Percentiles rank a stretch among this genome's conserved stretches.
Conservation (phyloP, 345 rosid genomes). For the Ailanthus altissimus region DNA sequence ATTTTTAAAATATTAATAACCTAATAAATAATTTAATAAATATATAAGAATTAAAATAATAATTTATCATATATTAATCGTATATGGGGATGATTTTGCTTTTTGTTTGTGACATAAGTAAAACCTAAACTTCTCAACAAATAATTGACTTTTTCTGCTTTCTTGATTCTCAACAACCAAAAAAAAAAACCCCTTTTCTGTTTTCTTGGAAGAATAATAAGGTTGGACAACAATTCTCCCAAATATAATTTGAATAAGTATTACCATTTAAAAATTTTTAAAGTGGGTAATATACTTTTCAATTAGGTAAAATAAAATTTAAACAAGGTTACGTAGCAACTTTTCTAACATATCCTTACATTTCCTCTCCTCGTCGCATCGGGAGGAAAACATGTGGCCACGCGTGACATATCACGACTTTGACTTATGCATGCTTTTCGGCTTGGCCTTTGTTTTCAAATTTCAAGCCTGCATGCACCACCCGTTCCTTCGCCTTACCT, state of each 20-base stretch:
- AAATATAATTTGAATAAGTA: conserved; percentile 10
- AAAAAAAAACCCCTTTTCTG: neutral
- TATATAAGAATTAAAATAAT: neutral
- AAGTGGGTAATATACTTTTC: conserved; percentile 17
- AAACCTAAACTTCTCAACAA: conserved; percentile 14
- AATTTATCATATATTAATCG: neutral
- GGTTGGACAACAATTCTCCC: conserved; percentile 1
- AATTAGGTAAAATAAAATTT: neutral
- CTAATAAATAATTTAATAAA: neutral
- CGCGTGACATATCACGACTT: too few relatives aligned
- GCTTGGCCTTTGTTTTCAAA: conserved; percentile 23
- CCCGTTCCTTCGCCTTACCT: too few relatives aligned
- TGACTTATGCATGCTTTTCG: conserved; percentile 4
- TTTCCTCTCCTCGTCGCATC: neutral
- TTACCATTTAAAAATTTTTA: conserved; percentile 3
- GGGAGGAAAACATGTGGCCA: neutral
- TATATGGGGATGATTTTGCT: neutral
- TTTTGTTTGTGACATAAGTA: neutral
- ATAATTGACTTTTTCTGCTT: conserved; percentile 31
- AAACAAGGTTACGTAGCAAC: neutral
- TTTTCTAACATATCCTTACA: conserved; percentile 1
- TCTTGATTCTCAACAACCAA: conserved; percentile 27
- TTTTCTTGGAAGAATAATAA: neutral
- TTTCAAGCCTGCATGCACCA: conserved; percentile 5
- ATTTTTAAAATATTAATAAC: too few relatives aligned